Conservation (phyloP, 208 protist genomes). For the Acanthamoeba lenticulata region DNA sequence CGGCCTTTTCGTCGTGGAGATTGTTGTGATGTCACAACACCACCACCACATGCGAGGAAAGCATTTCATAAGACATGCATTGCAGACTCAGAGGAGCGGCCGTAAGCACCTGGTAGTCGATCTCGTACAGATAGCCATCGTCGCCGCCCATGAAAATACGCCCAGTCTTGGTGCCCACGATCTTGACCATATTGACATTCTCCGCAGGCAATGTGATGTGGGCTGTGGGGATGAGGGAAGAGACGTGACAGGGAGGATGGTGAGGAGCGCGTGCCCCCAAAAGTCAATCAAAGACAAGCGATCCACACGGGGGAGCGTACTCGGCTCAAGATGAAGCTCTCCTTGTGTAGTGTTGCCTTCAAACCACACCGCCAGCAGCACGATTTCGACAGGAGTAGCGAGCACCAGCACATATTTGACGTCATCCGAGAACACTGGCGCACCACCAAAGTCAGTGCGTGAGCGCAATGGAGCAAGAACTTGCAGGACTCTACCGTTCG, state of each 20-base stretch:
- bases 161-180: conserved; percentile 79
- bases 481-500: not conserved
- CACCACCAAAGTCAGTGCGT: too few relatives aligned
- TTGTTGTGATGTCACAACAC: too few relatives aligned
- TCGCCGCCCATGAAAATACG: conserved; percentile 81
- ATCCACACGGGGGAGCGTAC: not conserved
- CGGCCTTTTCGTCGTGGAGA: too few relatives aligned
- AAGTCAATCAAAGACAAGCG: too few relatives aligned
- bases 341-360: conserved; percentile 43
- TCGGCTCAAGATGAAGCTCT: conserved; percentile 48
- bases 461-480: too few relatives aligned
- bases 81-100: not conserved
- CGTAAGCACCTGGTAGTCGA: conserved; percentile 74
- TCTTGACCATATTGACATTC: conserved; percentile 80
- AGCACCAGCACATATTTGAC: conserved; percentile 78
- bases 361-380: conserved; percentile 71
- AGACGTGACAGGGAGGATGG: not conserved
- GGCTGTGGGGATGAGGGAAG: conserved; percentile 46
- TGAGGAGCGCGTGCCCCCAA: not conserved
- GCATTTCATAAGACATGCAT: not conserved
- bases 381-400: conserved; percentile 77
- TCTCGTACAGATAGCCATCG: conserved; percentile 82
- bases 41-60: not conserved
- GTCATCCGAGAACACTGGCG: conserved; percentile 71
- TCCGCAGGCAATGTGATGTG: conserved; percentile 72